Evolutionary conservation across 371 early-diverging fungal species (phyloP), one percentile per base, ranked within the genome.

Genomic region (Rhizopus arrhizus): DNA sequence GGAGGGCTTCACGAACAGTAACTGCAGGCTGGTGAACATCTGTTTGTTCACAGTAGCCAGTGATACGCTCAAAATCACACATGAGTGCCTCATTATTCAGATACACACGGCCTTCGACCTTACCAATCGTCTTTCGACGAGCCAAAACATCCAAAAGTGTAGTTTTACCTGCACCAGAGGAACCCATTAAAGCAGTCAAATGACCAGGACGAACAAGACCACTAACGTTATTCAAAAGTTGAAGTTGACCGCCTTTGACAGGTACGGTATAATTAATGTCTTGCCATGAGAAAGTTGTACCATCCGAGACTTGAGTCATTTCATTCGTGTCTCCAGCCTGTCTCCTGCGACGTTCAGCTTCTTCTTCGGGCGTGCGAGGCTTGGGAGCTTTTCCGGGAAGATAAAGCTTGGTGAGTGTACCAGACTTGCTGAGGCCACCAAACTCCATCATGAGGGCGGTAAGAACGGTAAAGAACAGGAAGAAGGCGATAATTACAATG

Each of bases 151-250:
- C 95, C 68, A 94, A 68, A 3, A 95, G 81, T 10, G 95, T 91
- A 0, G 94, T 91, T 72, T 96, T 96, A 58, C 96, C 96, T 13
- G 91, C 89, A 63, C 94, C 94, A 35, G 89, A 88, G 5, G 89
- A 83, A 28, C 94, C 94, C 89, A 95, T 89, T n/a, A 95, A 70
- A 9, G 94, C 96, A 7, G 87, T 85, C 72, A 91, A 75, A 54
- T 87, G 73, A 35, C 85, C 72, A 48, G 85, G 85, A 49, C 82
- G 73, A 38, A 82, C 81, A 41, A 85, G 77, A 40, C 83, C 74
- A 54, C 69, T 69, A 52, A 88, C 69, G 40, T 80, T 79, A 62
- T 78, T 73, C 41, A 85, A 69, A 29, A 85, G 75, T 66, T 84
- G 76, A 34, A 72, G 73, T 7, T 70, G 59, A 49, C 81, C 83